phyloP scores from a whole-genome alignment of 345 rosid species.

The Aurinia saxatilis region DNA sequence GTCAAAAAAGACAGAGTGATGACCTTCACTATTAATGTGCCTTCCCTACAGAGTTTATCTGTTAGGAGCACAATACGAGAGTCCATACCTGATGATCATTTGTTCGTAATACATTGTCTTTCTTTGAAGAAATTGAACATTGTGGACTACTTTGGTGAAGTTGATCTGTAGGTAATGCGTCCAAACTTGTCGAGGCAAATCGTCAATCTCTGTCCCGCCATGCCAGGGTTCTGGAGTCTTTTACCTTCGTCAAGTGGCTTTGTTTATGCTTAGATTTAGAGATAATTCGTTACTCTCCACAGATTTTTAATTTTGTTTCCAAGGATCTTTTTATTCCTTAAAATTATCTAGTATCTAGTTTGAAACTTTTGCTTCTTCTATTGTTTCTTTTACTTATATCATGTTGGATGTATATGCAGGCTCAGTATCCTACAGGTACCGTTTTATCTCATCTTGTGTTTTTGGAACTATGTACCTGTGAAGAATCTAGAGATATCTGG shows the following conservation, averaged over 20 bases:
- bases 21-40: neutral
- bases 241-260: neutral
- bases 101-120: neutral
- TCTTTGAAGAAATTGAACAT: neutral
- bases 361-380: neutral
- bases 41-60: neutral
- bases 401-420: neutral
- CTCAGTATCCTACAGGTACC: neutral
- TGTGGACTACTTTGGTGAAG: neutral
- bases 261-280: neutral
- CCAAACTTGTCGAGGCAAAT: neutral
- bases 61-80: neutral
- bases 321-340: no score
- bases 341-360: no score
- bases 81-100: neutral
- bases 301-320: no score
- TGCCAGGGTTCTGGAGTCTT: neutral
- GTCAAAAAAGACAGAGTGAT: neutral
- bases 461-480: neutral
- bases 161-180: neutral
- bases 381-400: neutral
- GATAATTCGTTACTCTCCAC: neutral
- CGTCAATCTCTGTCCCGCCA: neutral
- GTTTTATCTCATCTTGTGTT: neutral
- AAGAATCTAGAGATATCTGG: neutral